Percentiles rank a stretch among this genome's conserved stretches.
phyloP scores from a whole-genome alignment of 169 alveolate species.

The Plasmodium gonderi region DNA sequence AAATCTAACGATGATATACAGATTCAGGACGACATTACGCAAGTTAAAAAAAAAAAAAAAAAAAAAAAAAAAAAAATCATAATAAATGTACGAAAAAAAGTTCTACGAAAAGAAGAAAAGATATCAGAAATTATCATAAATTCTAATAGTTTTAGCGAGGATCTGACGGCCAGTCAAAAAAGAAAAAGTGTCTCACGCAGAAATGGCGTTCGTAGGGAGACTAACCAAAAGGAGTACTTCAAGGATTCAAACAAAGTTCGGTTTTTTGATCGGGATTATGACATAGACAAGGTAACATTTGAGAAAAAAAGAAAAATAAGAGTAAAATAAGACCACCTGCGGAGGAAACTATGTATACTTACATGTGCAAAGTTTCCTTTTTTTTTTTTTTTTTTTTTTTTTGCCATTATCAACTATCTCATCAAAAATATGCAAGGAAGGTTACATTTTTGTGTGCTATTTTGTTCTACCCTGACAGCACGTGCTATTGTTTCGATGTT shows the following conservation, averaged over 20 bases:
- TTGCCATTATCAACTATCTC: too few relatives aligned
- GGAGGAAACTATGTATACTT: neutral
- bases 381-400: neutral
- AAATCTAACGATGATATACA: conserved; percentile 14
- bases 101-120: neutral
- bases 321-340: neutral
- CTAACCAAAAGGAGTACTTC: neutral
- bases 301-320: neutral
- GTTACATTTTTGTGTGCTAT: neutral
- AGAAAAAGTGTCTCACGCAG: neutral
- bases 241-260: neutral
- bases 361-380: neutral
- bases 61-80: conserved; percentile 55
- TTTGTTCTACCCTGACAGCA: too few relatives aligned
- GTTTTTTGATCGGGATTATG: conserved; percentile 35
- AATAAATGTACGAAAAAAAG: conserved; percentile 35
- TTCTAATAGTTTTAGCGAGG: neutral
- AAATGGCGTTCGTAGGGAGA: neutral
- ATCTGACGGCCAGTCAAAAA: neutral
- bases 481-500: neutral
- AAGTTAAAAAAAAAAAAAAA: conserved; percentile 29
- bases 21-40: neutral
- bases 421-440: neutral
- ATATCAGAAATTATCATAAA: neutral
- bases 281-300: conserved; percentile 2